These are phyloP conservation scores for Kazachstania psychrophila DNA, from an alignment of 805 yeast genomes.

Conservation along the genomic window DNA sequence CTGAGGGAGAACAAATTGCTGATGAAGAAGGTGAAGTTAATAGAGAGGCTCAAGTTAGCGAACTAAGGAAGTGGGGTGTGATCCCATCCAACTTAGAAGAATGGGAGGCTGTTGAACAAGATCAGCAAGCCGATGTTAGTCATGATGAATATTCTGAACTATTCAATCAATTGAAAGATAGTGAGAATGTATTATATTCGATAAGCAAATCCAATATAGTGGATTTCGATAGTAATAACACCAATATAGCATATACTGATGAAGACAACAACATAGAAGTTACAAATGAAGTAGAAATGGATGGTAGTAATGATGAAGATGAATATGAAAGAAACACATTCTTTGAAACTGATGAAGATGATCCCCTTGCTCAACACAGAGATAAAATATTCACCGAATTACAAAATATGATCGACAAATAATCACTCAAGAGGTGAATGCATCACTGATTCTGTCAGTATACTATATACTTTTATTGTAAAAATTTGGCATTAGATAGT, in stretches of 20 bases:
- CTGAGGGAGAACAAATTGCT: conserved; percentile 31
- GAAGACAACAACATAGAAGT: conserved; percentile 30
- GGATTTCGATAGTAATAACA: conserved; percentile 22
- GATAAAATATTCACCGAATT: conserved; percentile 52
- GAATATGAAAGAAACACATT: conserved; percentile 41
- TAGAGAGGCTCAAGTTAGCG: neutral
- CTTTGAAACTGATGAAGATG: conserved; percentile 47
- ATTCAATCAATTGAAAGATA: conserved; percentile 17
- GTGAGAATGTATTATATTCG: conserved; percentile 18
- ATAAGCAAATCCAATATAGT: conserved; percentile 24
- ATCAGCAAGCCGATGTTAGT: neutral
- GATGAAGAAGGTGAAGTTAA: conserved; percentile 24
- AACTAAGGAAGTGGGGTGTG: conserved; percentile 2
- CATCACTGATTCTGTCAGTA: no score
- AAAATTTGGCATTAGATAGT: no score
- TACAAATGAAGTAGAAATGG: conserved; percentile 18
- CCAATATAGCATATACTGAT: conserved; percentile 10
- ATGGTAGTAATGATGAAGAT: conserved; percentile 52
- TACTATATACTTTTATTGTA: no score
- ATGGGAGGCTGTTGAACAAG: conserved; percentile 1
- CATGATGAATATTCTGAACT: conserved; percentile 14
- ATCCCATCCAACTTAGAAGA: conserved; percentile 2
- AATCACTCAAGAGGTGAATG: no score
- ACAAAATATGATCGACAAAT: conserved; percentile 45
- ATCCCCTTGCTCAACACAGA: conserved; percentile 53